Percentiles rank a stretch among this genome's conserved stretches.
Conservation (phyloP, 371 early-diverging fungal species). For the Mortierella sp. region DNA sequence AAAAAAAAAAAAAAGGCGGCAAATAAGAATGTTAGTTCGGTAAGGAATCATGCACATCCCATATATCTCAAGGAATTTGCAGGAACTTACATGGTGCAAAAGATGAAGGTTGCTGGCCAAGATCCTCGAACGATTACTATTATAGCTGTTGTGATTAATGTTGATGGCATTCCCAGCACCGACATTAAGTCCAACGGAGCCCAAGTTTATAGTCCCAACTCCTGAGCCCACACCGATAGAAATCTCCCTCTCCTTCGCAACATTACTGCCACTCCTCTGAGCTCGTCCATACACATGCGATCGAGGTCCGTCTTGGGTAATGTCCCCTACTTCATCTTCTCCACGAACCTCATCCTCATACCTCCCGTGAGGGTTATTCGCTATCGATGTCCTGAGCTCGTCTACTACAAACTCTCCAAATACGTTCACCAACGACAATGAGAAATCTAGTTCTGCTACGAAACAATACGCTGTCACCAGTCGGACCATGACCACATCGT, state of each 20-base stretch:
- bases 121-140: constrained; percentile 37
- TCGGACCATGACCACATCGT: constrained; percentile 37
- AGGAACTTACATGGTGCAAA: constrained; percentile 48
- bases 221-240: neutral
- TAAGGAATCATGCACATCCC: neutral
- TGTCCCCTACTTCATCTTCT: constrained; percentile 8
- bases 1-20: neutral
- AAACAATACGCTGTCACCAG: constrained; percentile 46
- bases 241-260: constrained; percentile 3
- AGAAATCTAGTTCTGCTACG: constrained; percentile 48
- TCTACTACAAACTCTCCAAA: constrained; percentile 56
- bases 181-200: constrained; percentile 12
- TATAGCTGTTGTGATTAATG: neutral
- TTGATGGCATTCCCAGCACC: constrained; percentile 2
- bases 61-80: neutral
- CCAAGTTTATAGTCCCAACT: constrained; percentile 1
- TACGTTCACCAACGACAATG: constrained; percentile 34
- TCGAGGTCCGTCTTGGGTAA: neutral
- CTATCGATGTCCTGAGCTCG: constrained; percentile 38
- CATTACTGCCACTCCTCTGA: neutral
- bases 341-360: constrained; percentile 9
- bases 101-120: constrained; percentile 47
- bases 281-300: neutral
- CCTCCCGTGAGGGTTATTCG: constrained; percentile 14
- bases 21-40: neutral